Percentiles rank a stretch among this genome's conserved stretches.
Evolutionary conservation across 495 filamentous ascomycete species (phyloP).

Genomic region (Hypoxylon rickii): DNA sequence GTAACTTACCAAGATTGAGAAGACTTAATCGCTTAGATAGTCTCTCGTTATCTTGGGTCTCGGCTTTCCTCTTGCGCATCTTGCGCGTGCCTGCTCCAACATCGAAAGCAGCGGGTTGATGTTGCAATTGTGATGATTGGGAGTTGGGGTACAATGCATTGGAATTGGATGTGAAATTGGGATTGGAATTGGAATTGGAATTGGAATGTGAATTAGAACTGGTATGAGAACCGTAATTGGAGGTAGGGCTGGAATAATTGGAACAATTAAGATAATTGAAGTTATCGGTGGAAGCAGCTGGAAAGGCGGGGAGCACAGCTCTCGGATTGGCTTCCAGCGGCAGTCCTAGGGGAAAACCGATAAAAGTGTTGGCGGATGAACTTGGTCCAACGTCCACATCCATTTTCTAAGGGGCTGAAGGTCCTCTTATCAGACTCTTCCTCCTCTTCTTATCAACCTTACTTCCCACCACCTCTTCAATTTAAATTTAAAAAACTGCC

Average conservation of each 20-base stretch:
- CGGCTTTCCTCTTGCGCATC: conserved; percentile 58
- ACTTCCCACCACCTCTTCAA: conserved; percentile 7
- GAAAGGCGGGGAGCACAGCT: conserved; percentile 11
- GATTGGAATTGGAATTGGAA: conserved; percentile 7
- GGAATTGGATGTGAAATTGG: not conserved
- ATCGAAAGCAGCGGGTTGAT: conserved; percentile 20
- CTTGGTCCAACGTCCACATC: conserved; percentile 29
- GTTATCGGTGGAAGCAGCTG: conserved; percentile 16
- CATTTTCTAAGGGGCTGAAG: too few relatives aligned
- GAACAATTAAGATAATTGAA: conserved; percentile 2
- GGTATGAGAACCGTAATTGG: not conserved
- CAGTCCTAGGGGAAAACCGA: conserved; percentile 12
- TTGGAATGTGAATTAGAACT: too few relatives aligned
- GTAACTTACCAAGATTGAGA: conserved; percentile 76
- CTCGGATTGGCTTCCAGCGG: conserved; percentile 21
- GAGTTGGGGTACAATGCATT: conserved; percentile 16
- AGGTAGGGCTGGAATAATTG: not conserved
- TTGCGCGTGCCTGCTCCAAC: conserved; percentile 39
- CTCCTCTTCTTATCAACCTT: conserved; percentile 13
- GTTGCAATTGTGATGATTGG: conserved; percentile 10
- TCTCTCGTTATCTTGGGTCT: conserved; percentile 57
- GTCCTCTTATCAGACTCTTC: too few relatives aligned
- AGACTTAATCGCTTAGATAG: conserved; percentile 79
- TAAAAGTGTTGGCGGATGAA: conserved; percentile 14
- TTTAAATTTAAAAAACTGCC: too few relatives aligned